Conservation (phyloP, 352 stramenopile genomes). For the Pythium dissotocum region DNA sequence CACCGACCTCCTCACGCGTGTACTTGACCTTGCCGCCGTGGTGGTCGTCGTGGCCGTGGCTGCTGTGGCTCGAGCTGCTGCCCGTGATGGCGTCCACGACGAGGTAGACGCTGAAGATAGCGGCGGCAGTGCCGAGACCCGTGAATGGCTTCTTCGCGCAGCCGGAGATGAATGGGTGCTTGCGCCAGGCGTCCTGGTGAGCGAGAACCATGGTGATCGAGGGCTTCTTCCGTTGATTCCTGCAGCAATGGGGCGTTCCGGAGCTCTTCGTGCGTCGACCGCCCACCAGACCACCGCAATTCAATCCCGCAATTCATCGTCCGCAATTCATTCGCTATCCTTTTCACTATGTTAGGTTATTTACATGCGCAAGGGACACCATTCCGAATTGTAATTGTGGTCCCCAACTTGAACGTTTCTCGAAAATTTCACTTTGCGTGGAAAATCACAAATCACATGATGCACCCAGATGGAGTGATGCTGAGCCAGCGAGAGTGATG, state of each 20-base stretch:
- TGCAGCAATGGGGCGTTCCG: neutral
- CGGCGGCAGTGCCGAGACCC: constrained; percentile 68
- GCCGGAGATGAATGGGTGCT: constrained; percentile 83
- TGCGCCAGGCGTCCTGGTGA: constrained; percentile 86
- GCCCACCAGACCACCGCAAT: constrained; percentile 9
- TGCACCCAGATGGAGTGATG: constrained; percentile 14
- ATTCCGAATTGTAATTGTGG: too few species aligned
- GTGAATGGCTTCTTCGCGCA: constrained; percentile 88
- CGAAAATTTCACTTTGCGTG: constrained; percentile 1
- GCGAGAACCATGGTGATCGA: constrained; percentile 72
- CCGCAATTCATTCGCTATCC: neutral
- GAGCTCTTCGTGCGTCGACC: constrained; percentile 1
- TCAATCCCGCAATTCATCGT: neutral
- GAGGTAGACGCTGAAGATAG: constrained; percentile 82
- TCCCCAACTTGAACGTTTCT: neutral
- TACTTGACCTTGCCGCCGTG: constrained; percentile 51
- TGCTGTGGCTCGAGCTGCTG: constrained; percentile 37
- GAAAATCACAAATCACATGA: neutral
- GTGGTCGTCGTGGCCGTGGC: constrained; percentile 28
- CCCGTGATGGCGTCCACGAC: constrained; percentile 62
- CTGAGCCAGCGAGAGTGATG: neutral
- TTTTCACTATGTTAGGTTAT: too few species aligned
- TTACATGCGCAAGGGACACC: too few species aligned
- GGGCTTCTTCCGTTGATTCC: neutral
- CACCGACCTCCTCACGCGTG: constrained; percentile 56